phyloP scores from a whole-genome alignment of 495 filamentous ascomycete species.

The Neurospora sp. region DNA sequence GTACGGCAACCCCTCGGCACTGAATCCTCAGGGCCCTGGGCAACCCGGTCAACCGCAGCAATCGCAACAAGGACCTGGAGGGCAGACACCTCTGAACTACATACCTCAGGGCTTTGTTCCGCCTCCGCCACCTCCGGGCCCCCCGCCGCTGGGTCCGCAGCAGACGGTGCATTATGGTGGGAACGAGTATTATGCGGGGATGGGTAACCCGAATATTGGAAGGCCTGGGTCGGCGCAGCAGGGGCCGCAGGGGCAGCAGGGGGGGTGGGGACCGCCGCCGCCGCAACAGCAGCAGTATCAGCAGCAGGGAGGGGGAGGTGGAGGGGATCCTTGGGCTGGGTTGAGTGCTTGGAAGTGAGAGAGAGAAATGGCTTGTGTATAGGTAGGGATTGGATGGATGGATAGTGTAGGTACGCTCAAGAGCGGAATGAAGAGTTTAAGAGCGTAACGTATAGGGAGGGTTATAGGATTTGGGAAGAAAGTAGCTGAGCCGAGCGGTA shows the following conservation, averaged over 20 bases:
- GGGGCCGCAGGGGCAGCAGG: background rate
- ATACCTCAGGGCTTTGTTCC: constrained; percentile 80
- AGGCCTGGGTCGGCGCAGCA: constrained; percentile 14
- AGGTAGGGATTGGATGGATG: background rate
- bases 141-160: constrained; percentile 63
- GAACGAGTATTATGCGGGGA: constrained; percentile 25
- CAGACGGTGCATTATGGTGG: constrained; percentile 42
- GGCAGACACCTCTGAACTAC: constrained; percentile 11
- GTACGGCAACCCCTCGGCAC: constrained; percentile 35
- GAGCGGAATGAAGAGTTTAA: background rate
- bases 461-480: background rate
- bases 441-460: background rate
- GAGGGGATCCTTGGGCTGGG: constrained; percentile 71
- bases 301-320: constrained; percentile 26
- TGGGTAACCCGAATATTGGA: constrained; percentile 3
- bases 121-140: constrained; percentile 79
- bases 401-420: background rate
- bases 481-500: background rate
- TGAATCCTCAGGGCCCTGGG: constrained; percentile 2
- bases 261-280: constrained; percentile 5
- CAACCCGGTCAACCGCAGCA: constrained; percentile 16
- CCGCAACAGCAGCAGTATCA: constrained; percentile 31
- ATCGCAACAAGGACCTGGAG: constrained; percentile 8
- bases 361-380: background rate
- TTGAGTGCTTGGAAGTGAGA: constrained; percentile 74